Evolutionary conservation across 345 rosid species (phyloP), one percentile per base, ranked within the genome.

Genomic region (Eucalyptus decipiens): DNA sequence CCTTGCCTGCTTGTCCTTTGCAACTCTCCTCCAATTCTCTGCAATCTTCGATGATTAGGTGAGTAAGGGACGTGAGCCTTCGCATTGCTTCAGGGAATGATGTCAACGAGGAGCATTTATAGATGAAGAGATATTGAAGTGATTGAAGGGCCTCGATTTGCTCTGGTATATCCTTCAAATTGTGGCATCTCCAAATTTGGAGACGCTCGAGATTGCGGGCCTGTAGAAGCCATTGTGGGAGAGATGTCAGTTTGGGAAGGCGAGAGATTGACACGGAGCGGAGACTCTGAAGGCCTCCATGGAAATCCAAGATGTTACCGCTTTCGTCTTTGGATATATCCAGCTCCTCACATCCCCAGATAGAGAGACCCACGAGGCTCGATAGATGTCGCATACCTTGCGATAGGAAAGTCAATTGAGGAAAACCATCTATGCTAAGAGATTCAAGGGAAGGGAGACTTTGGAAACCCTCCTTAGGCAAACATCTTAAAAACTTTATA

Each of bases 261-360:
- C 1, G 0, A 4, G 0, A 0, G 30, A 56, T 9, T 2, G 0
- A 0, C 62, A 56, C 13, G 13, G 6, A 58, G 30, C 3, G 65
- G n/a, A 58, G 65, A 24, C 3, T 11, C 2, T 26, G 30, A 58
- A 58, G 65, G 30, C 65, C n/a, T 58, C 62, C 62, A 56, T 58
- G 65, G 14, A 58, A 58, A 58, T 58, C 65, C 14, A 24, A 58
- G 65, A 24, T 10, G 65, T 58, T 56, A 6, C 62, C 65, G n/a
- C 30, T 58, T 23, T 26, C 65, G 6, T 24, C 65, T 26, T 58
- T 24, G 15, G 30, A 58, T 58, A 58, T 9, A 58, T 58, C 65
- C 30, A 58, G 0, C 15, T 58, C n/a, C 1, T 1, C 7, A 26
- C n/a, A 26, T 0, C 0, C 1, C 5, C 0, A 1, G 0, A 58